Evolutionary conservation across 192 early-diverging fungal genomes (phyloP).

Genomic region (Paraglomus brasilianum): DNA sequence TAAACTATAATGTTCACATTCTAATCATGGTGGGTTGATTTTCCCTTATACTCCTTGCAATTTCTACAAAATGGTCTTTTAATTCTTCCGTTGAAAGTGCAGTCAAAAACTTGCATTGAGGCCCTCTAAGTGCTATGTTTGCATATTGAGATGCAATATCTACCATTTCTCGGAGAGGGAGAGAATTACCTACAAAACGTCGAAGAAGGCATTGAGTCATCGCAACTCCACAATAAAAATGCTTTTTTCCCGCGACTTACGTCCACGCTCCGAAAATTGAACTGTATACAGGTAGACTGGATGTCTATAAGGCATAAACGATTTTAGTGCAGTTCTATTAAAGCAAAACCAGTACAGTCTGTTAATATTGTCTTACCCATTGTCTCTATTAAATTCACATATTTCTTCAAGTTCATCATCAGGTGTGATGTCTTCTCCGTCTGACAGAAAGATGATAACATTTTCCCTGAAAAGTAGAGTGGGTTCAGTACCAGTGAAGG

Average conservation of each 20-base stretch:
- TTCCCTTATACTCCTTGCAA: slow-evolving; percentile 24
- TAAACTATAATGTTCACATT: too few relatives aligned
- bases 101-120: slow-evolving; percentile 12
- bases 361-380: slow-evolving; percentile 5
- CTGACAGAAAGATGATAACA: slow-evolving; percentile 25
- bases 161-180: slow-evolving; percentile 6
- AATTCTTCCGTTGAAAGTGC: not conserved
- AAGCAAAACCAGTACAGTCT: too few relatives aligned
- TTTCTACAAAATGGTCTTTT: slow-evolving; percentile 12
- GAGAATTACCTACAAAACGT: too few relatives aligned
- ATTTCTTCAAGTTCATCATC: slow-evolving; percentile 7
- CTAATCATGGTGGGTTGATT: slow-evolving; percentile 23
- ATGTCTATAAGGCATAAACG: not conserved
- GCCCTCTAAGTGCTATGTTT: not conserved
- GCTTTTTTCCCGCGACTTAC: too few relatives aligned
- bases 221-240: too few relatives aligned
- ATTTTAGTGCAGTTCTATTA: not conserved
- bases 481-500: too few relatives aligned
- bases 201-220: too few relatives aligned
- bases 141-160: slow-evolving; percentile 19
- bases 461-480: not conserved
- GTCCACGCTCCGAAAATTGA: not conserved
- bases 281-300: slow-evolving; percentile 26
- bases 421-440: slow-evolving; percentile 6
- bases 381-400: not conserved